Percentiles rank a stretch among this genome's conserved stretches.
Evolutionary conservation across 2,329 filamentous ascomycete species (phyloP).

Genomic region (Diaporthe sp.): DNA sequence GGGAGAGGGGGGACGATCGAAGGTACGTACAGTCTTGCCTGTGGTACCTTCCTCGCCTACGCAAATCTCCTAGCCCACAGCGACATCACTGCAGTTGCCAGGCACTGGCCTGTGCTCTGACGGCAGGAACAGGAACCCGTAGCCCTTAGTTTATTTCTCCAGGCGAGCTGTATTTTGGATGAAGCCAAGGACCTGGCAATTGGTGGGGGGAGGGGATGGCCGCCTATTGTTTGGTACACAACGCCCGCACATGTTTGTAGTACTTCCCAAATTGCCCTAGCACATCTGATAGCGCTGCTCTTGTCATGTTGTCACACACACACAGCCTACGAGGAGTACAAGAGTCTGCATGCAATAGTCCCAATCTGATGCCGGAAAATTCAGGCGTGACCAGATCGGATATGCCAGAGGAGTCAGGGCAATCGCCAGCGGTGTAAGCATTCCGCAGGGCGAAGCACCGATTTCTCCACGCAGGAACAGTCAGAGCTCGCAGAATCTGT

Average conservation of each 20-base stretch:
- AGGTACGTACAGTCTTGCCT: neutral
- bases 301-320: neutral
- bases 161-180: neutral
- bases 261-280: neutral
- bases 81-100: constrained; percentile 16
- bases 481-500: neutral
- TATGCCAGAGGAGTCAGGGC: neutral
- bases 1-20: neutral
- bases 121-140: neutral
- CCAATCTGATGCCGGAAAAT: neutral
- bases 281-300: neutral
- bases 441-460: constrained; percentile 6
- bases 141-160: neutral
- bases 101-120: neutral
- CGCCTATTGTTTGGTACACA: neutral
- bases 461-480: constrained; percentile 3
- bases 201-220: too few species aligned
- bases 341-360: neutral
- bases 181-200: neutral
- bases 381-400: neutral
- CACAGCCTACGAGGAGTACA: too few species aligned
- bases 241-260: neutral
- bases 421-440: constrained; percentile 8
- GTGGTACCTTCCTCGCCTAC: neutral
- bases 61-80: neutral